phyloP scores from a whole-genome alignment of 495 filamentous ascomycete genomes.

The Podospora fimiseda region DNA sequence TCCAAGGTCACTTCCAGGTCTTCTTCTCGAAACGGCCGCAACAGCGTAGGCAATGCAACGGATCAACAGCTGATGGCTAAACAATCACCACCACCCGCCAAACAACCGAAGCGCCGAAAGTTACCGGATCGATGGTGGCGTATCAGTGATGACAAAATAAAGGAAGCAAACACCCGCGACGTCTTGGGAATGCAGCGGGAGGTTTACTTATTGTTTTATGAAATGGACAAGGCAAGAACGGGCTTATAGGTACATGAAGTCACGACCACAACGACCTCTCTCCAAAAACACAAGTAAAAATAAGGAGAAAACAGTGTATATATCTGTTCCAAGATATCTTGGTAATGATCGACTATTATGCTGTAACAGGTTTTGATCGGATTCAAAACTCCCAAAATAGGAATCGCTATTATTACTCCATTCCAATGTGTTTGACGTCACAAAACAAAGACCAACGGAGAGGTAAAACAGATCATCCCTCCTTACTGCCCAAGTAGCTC shows the following conservation, averaged over 20 bases:
- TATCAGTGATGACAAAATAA: slow-evolving; percentile 95
- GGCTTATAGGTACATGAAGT: too few relatives aligned
- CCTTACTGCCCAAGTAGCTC: slow-evolving; percentile 40
- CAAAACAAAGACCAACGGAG: not conserved
- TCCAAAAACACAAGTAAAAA: not conserved
- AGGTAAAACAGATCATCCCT: too few relatives aligned
- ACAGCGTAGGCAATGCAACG: not conserved
- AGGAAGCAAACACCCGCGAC: slow-evolving; percentile 85
- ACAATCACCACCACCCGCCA: slow-evolving; percentile 1
- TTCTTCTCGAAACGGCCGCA: not conserved
- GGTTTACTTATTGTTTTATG: slow-evolving; percentile 95
- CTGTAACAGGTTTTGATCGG: too few relatives aligned
- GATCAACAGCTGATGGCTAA: not conserved
- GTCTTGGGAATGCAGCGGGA: slow-evolving; percentile 91
- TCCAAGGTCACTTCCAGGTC: slow-evolving; percentile 30
- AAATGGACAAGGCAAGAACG: slow-evolving; percentile 49
- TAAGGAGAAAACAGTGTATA: too few relatives aligned
- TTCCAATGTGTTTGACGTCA: not conserved
- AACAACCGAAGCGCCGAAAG: slow-evolving; percentile 47
- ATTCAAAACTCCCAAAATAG: too few relatives aligned
- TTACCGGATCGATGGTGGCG: slow-evolving; percentile 87
- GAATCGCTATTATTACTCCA: not conserved
- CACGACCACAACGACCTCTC: too few relatives aligned
- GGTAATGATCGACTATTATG: too few relatives aligned
- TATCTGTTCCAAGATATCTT: too few relatives aligned